Conservation (phyloP, 176 grass and related monocot genomes). For the Juncus inflexus region DNA sequence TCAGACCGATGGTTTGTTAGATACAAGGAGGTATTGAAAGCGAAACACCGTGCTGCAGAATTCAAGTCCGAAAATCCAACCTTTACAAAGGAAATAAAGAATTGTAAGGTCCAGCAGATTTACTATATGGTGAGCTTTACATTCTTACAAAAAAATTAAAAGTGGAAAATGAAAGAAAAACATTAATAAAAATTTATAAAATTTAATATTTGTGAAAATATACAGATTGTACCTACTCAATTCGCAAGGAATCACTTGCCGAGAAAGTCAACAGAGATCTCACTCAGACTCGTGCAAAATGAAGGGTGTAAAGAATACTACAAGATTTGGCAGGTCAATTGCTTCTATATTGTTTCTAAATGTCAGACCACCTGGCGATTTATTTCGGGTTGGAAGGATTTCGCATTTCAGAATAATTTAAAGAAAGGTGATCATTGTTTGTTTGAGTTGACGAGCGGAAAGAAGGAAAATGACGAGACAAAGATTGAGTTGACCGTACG, state of each 20-base stretch:
- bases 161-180: too few species aligned
- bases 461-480: background rate
- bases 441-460: conserved; percentile 12
- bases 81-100: conserved; percentile 1
- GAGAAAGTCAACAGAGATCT: too few species aligned
- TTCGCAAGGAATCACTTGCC: too few species aligned
- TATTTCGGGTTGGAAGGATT: background rate
- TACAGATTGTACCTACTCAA: too few species aligned
- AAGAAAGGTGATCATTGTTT: background rate
- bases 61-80: conserved; percentile 7
- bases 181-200: too few species aligned
- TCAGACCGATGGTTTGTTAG: background rate
- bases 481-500: background rate
- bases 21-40: background rate
- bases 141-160: too few species aligned
- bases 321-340: background rate
- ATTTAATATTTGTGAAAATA: too few species aligned
- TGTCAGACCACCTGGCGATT: background rate
- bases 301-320: too few species aligned
- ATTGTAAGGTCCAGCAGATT: background rate
- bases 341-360: background rate
- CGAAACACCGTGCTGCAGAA: background rate
- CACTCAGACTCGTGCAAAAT: too few species aligned
- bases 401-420: conserved; percentile 1
- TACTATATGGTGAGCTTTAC: background rate